These are phyloP conservation scores for Fragilariopsis cylindrus DNA, from an alignment of 108 stramenopile species.

Conservation along the genomic window DNA sequence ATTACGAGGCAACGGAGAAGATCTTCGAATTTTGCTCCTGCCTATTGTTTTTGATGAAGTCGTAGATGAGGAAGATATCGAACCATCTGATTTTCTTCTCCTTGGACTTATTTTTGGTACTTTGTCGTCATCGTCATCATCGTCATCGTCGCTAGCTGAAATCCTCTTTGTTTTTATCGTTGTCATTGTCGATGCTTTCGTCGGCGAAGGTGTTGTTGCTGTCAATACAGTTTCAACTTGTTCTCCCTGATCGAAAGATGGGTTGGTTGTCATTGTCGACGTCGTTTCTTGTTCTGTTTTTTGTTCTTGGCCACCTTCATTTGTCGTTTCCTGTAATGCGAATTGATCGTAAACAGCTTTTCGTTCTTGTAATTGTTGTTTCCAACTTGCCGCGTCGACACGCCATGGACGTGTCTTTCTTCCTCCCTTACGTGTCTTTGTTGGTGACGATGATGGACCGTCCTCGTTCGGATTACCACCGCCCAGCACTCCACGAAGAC, in stretches of 20 bases:
- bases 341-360: slow-evolving; percentile 31
- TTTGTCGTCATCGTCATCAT: neutral
- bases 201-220: neutral
- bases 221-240: slow-evolving; percentile 7
- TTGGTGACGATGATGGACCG: neutral
- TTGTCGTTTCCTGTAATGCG: slow-evolving; percentile 21
- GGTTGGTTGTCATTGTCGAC: neutral
- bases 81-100: neutral
- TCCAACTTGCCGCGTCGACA: slow-evolving; percentile 36
- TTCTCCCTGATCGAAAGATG: neutral
- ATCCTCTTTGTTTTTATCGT: neutral
- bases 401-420: slow-evolving; percentile 31
- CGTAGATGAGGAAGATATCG: neutral
- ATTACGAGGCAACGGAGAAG: neutral
- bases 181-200: neutral
- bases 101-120: neutral
- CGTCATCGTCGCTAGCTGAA: neutral
- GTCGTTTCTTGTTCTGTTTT: slow-evolving; percentile 16
- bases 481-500: slow-evolving; percentile 6
- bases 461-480: neutral
- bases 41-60: neutral
- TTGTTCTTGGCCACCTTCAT: slow-evolving; percentile 12
- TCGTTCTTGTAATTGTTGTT: slow-evolving; percentile 34
- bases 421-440: neutral
- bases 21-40: neutral